Conservation (phyloP, 495 filamentous ascomycete species). For the Aspergillus diversus region DNA sequence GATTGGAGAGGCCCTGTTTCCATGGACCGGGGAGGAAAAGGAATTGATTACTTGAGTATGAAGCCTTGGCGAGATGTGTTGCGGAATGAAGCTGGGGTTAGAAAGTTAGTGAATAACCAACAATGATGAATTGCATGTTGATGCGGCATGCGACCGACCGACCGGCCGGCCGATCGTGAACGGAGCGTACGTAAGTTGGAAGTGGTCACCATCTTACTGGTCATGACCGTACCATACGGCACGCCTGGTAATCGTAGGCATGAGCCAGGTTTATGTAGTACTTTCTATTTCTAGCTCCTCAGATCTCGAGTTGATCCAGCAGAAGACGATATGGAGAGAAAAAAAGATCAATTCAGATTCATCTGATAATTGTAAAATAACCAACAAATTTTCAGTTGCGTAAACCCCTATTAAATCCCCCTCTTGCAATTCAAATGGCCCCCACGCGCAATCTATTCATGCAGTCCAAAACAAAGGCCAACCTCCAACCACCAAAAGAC, state of each 20-base stretch:
- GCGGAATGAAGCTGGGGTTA: background rate
- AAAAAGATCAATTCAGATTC: too few relatives aligned
- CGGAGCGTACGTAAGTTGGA: background rate
- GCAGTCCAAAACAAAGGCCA: background rate
- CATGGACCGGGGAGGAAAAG: constrained; percentile 21
- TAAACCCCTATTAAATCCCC: background rate
- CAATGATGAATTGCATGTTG: background rate
- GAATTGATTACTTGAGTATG: constrained; percentile 4
- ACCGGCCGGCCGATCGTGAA: background rate
- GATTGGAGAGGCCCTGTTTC: constrained; percentile 15
- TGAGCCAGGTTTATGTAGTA: too few relatives aligned
- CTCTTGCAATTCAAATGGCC: background rate
- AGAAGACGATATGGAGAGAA: too few relatives aligned
- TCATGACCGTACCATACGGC: background rate
- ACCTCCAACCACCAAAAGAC: background rate
- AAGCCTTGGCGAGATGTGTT: background rate
- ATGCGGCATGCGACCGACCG: background rate
- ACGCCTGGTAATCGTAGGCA: background rate
- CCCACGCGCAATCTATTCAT: constrained; percentile 4
- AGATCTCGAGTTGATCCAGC: too few relatives aligned
- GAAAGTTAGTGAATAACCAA: constrained; percentile 2
- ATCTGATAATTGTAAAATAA: too few relatives aligned
- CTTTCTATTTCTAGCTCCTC: too few relatives aligned
- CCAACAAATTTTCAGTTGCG: too few relatives aligned
- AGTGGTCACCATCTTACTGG: background rate